Evolutionary conservation across 2,329 filamentous ascomycete genomes (phyloP), one percentile per base, ranked within the genome.

Genomic region (Epichloe brachyelytri): DNA sequence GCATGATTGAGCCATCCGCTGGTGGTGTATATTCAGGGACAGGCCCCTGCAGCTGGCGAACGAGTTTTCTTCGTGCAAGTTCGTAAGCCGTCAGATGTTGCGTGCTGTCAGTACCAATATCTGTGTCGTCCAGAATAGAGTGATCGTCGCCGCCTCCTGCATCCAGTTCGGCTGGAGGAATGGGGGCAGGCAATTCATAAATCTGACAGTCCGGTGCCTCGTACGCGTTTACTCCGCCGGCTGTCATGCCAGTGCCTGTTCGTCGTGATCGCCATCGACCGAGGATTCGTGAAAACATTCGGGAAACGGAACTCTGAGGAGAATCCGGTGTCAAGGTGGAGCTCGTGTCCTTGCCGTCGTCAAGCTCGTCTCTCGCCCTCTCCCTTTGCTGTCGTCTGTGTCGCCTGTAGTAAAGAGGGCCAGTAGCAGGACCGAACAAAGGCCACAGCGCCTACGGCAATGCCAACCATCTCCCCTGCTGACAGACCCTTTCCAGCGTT

Each of bases 181-280:
- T 55, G 0, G 71, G 70, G 5, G 68, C 75, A 2, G 76, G 68
- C 58, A 79, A 59, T 57, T 79, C 76, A 52, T 76, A 77, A 3
- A 77, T 70, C 54, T 76, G 71, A 39, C 75, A 72, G 47, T 70
- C 68, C 2, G 67, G 58, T 44, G 68, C 62, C 59, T 71, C 58
- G 19, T 56, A 54, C 43, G 65, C 61, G 43, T 64, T 56, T 51
- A 61, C 55, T 46, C 58, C 44, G 12, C 61, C 56, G 36, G 62
- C 37, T 7, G 30, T 60, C 22, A 62, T 59, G 14, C 52, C 46
- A 12, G 44, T 12, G 37, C 4, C 55, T 4, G 37, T 52, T 30
- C 54, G 65, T 48, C 56, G 61, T 1, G 63, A 60, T 30, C 59
- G 68, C 50, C 63, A 70, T 17, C 65, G 62, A 10, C 70, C 58